These are phyloP conservation scores for Leishmania tropica DNA, from an alignment of 208 protist species.

Conservation along the genomic window DNA sequence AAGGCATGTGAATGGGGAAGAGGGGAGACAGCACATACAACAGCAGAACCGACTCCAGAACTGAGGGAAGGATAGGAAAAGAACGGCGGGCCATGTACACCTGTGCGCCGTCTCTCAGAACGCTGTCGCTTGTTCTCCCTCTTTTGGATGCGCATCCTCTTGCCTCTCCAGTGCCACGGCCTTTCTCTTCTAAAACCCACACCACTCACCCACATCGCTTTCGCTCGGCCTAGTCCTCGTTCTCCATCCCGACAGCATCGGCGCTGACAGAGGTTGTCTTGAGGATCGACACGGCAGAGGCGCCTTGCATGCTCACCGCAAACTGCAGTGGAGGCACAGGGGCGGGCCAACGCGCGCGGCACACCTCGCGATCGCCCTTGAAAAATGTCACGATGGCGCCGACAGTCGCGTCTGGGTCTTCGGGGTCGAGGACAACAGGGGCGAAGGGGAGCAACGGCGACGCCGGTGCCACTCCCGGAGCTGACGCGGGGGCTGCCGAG, in stretches of 20 bases:
- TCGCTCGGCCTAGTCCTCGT: slow-evolving; percentile 5
- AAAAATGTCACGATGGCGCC: slow-evolving; percentile 53
- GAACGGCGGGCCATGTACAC: background rate
- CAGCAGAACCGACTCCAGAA: background rate
- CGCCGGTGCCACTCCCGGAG: slow-evolving; percentile 4
- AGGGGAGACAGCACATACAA: slow-evolving; percentile 1
- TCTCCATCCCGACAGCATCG: slow-evolving; percentile 18
- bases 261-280: slow-evolving; percentile 27
- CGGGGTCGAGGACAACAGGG: slow-evolving; percentile 28
- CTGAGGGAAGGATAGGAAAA: background rate
- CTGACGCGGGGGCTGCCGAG: slow-evolving; percentile 3
- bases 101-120: background rate
- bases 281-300: slow-evolving; percentile 68
- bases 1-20: slow-evolving; percentile 3
- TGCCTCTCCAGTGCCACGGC: background rate
- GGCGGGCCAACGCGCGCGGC: slow-evolving; percentile 63
- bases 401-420: slow-evolving; percentile 33
- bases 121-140: background rate
- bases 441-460: slow-evolving; percentile 24
- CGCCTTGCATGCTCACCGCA: slow-evolving; percentile 80
- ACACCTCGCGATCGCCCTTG: slow-evolving; percentile 38
- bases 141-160: background rate
- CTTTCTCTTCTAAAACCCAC: background rate
- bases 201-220: background rate
- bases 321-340: slow-evolving; percentile 81